These are phyloP conservation scores for Plasmodium berghei DNA, from an alignment of 169 alveolate species.

Conservation along the genomic window DNA sequence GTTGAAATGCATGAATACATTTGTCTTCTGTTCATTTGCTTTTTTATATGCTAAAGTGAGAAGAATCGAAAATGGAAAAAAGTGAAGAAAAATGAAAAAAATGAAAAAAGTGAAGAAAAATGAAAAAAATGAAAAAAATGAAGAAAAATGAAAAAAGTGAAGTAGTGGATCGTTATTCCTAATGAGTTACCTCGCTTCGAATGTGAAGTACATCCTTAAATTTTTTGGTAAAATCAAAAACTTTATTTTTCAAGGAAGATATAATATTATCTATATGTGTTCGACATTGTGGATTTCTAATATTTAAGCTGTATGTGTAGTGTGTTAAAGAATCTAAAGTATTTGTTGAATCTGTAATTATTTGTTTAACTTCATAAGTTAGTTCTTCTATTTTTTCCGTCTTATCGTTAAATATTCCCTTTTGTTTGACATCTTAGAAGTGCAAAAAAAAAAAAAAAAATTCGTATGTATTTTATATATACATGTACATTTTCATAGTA, in stretches of 20 bases:
- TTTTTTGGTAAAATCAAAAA: slow-evolving; percentile 78
- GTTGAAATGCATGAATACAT: slow-evolving; percentile 76
- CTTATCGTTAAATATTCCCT: slow-evolving; percentile 81
- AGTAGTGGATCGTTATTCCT: background rate
- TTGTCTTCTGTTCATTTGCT: slow-evolving; percentile 83
- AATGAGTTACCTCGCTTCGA: slow-evolving; percentile 70
- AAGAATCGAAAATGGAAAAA: background rate
- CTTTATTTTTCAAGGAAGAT: slow-evolving; percentile 38
- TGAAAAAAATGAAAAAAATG: background rate
- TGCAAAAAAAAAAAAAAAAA: background rate
- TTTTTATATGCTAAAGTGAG: slow-evolving; percentile 77
- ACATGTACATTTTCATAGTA: no score
- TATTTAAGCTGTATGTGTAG: slow-evolving; percentile 21
- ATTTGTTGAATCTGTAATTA: slow-evolving; percentile 76
- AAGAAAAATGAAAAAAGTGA: background rate
- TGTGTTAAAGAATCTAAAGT: slow-evolving; percentile 22
- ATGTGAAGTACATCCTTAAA: slow-evolving; percentile 83
- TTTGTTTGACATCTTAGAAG: slow-evolving; percentile 74
- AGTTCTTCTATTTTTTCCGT: slow-evolving; percentile 78
- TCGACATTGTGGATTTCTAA: slow-evolving; percentile 41
- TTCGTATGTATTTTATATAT: background rate
- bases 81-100: background rate
- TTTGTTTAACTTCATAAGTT: slow-evolving; percentile 79
- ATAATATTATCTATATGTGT: slow-evolving; percentile 52
- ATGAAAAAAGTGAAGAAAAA: no score